Conservation (phyloP, 768 basidiomycete species). For the Xerocomus potaroensis region DNA sequence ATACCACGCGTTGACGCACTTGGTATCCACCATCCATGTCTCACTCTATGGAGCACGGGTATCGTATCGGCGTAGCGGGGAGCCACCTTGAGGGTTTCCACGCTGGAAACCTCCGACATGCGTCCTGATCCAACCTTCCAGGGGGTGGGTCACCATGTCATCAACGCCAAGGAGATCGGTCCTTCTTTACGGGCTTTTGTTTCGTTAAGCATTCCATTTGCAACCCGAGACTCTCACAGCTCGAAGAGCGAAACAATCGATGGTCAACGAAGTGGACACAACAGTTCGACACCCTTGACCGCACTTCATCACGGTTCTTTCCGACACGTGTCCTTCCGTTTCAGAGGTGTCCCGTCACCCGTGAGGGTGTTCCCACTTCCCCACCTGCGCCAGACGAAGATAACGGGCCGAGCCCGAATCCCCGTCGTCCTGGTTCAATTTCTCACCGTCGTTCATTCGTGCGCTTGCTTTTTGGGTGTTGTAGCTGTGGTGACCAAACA, state of each 20-base stretch:
- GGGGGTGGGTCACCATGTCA: slow-evolving; percentile 38
- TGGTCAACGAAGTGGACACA: neutral
- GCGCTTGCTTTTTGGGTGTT: too few relatives aligned
- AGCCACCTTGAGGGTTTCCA: slow-evolving; percentile 72
- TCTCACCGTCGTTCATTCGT: too few relatives aligned
- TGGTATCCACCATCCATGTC: neutral
- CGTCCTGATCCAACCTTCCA: slow-evolving; percentile 41
- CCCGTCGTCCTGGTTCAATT: too few relatives aligned
- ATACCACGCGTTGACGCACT: neutral
- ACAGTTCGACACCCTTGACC: slow-evolving; percentile 34
- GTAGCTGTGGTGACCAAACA: too few relatives aligned
- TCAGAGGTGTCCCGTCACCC: too few relatives aligned
- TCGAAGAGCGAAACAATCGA: neutral
- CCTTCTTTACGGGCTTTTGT: too few relatives aligned
- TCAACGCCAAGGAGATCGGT: too few relatives aligned
- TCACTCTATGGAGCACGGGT: slow-evolving; percentile 53
- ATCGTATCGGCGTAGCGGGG: slow-evolving; percentile 59
- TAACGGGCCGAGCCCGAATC: too few relatives aligned
- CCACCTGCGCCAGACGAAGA: neutral
- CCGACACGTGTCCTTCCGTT: slow-evolving; percentile 28
- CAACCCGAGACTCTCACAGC: slow-evolving; percentile 48
- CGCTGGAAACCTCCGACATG: slow-evolving; percentile 36
- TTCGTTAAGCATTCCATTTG: slow-evolving; percentile 20
- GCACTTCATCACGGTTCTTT: slow-evolving; percentile 40
- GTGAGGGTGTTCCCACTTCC: too few relatives aligned